phyloP scores from a whole-genome alignment of 2,329 filamentous ascomycete genomes.

The Neofusicoccum kwambonambiense region DNA sequence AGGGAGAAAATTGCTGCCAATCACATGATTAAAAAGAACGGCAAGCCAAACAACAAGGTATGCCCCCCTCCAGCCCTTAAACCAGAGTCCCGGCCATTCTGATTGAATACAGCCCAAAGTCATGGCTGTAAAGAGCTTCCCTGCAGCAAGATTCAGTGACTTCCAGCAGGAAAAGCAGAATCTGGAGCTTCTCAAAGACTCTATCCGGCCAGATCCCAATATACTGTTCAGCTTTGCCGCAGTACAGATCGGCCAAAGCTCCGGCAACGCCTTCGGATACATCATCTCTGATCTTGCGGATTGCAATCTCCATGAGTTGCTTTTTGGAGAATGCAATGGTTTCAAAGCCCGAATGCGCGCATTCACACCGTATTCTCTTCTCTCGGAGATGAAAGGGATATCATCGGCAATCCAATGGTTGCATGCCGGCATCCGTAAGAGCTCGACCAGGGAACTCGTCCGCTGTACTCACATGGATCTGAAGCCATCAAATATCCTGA shows the following conservation, averaged over 20 bases:
- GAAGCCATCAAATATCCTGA: background rate
- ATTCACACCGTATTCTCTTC: background rate
- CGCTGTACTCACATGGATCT: background rate
- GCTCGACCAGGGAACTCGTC: background rate
- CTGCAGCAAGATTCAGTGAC: background rate
- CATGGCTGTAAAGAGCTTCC: background rate
- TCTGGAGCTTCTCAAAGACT: background rate
- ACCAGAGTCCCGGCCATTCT: background rate
- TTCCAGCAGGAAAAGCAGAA: background rate
- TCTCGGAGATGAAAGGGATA: background rate
- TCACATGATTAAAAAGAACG: background rate
- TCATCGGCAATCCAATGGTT: background rate
- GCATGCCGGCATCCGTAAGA: background rate
- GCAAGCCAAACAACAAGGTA: background rate
- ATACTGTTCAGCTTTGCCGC: background rate
- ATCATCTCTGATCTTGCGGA: background rate
- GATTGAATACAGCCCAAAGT: background rate
- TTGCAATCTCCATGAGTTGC: background rate
- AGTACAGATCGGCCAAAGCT: background rate
- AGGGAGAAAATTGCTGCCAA: background rate
- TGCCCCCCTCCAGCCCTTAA: background rate
- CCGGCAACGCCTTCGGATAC: background rate
- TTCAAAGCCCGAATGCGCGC: background rate
- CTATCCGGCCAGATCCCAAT: background rate
- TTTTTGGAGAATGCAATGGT: background rate